These are phyloP conservation scores for Microthyrium microscopicum DNA, from an alignment of 2,329 filamentous ascomycete genomes.

Conservation along the genomic window DNA sequence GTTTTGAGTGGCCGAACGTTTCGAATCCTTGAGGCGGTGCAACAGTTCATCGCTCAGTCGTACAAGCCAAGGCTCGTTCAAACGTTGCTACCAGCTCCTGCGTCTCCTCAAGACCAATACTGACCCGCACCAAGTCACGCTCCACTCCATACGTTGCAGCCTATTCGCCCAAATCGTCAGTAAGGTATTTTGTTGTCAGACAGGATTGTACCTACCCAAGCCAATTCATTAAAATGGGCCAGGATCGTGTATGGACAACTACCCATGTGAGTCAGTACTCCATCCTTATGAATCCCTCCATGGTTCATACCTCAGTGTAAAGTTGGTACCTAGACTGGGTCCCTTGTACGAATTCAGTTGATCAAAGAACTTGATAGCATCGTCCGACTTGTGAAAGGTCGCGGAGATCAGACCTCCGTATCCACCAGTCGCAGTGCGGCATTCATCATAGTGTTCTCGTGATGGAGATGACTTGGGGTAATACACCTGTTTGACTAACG, in stretches of 20 bases:
- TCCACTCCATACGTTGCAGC: constrained; percentile 68
- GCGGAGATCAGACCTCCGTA: constrained; percentile 84
- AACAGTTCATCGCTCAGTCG: no score
- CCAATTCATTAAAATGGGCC: constrained; percentile 78
- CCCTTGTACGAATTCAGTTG: constrained; percentile 77
- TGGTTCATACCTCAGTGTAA: constrained; percentile 49
- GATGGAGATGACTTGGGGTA: constrained; percentile 72
- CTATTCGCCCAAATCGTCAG: constrained; percentile 15
- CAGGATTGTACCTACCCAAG: constrained; percentile 48
- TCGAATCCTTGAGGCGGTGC: no score
- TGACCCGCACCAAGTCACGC: constrained; percentile 64
- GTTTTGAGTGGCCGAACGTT: no score
- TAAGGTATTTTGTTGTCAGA: not conserved
- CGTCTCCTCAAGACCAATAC: constrained; percentile 74
- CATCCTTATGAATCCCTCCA: not conserved
- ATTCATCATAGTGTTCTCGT: constrained; percentile 59
- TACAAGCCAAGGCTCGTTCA: constrained; percentile 50
- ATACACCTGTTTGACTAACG: constrained; percentile 56
- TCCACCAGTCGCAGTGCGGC: constrained; percentile 54
- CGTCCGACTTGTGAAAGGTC: constrained; percentile 52
- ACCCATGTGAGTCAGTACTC: constrained; percentile 4
- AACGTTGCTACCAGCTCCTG: constrained; percentile 48
- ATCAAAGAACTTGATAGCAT: constrained; percentile 74
- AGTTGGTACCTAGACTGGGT: constrained; percentile 90
- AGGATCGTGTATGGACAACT: constrained; percentile 79